These are phyloP conservation scores for Nevesoporus exiguus DNA, from an alignment of 768 basidiomycete species.

Conservation along the genomic window DNA sequence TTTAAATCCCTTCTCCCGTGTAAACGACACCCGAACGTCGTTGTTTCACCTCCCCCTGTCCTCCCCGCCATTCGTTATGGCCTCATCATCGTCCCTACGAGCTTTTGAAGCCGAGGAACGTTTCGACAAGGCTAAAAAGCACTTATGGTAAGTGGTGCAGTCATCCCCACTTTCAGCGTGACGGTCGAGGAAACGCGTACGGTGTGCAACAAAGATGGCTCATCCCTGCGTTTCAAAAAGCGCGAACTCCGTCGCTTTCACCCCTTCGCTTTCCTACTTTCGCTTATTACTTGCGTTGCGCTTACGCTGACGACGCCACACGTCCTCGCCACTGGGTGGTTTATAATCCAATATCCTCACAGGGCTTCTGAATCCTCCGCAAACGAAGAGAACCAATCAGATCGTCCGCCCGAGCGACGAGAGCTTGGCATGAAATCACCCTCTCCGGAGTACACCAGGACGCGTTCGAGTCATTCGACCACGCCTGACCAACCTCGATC, in stretches of 20 bases:
- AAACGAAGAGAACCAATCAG: slow-evolving; percentile 19
- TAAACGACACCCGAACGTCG: slow-evolving; percentile 24
- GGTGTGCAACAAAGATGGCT: slow-evolving; percentile 11
- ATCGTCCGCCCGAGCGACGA: slow-evolving; percentile 12
- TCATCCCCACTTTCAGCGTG: slow-evolving; percentile 5
- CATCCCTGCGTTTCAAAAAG: slow-evolving; percentile 11
- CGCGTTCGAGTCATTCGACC: slow-evolving; percentile 17
- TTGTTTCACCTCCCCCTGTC: slow-evolving; percentile 25
- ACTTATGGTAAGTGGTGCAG: slow-evolving; percentile 31
- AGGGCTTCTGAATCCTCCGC: slow-evolving; percentile 32
- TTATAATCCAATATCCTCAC: slow-evolving; percentile 18
- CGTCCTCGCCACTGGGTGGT: slow-evolving; percentile 17
- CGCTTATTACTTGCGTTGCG: slow-evolving; percentile 23
- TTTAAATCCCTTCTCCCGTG: slow-evolving; percentile 30
- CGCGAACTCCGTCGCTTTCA: slow-evolving; percentile 15
- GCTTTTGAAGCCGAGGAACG: slow-evolving; percentile 27
- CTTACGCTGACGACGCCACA: slow-evolving; percentile 34
- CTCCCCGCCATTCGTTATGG: slow-evolving; percentile 18
- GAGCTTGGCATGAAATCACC: slow-evolving; percentile 15
- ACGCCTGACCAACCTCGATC: slow-evolving; percentile 18
- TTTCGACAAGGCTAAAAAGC: slow-evolving; percentile 36
- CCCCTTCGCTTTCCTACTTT: slow-evolving; percentile 9
- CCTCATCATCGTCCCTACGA: slow-evolving; percentile 22
- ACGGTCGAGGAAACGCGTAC: slow-evolving; percentile 7
- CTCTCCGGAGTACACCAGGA: slow-evolving; percentile 24